Percentiles rank a stretch among this genome's conserved stretches.
Evolutionary conservation across 768 basidiomycete genomes (phyloP).

Genomic region (Multifurca ochricompacta): DNA sequence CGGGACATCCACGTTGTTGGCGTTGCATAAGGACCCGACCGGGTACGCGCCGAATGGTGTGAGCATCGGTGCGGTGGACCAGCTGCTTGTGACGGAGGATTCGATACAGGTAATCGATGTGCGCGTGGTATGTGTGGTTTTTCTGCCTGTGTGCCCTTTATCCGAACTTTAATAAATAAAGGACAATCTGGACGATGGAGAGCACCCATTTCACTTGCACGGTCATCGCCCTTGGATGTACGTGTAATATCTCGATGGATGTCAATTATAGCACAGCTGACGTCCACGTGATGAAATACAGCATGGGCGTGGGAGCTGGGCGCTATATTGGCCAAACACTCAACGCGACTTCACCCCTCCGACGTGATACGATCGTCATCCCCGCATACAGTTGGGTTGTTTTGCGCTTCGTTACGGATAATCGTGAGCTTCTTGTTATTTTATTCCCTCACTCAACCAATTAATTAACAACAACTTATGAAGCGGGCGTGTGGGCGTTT

Average conservation of each 20-base stretch:
- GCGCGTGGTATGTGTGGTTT: neutral
- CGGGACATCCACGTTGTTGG: constrained; percentile 10
- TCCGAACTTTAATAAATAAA: neutral
- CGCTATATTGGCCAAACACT: constrained; percentile 13
- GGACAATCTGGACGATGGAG: constrained; percentile 19
- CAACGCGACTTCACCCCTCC: constrained; percentile 10
- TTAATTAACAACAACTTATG: neutral
- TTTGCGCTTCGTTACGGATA: constrained; percentile 16
- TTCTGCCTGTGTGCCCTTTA: neutral
- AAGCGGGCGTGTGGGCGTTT: constrained; percentile 18
- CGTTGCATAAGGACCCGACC: constrained; percentile 3
- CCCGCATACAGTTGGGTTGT: constrained; percentile 12
- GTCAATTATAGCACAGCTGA: neutral
- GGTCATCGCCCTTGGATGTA: constrained; percentile 18
- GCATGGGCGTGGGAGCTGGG: constrained; percentile 14
- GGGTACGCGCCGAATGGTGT: neutral
- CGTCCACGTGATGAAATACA: neutral
- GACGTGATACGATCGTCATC: constrained; percentile 16
- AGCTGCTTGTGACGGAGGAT: constrained; percentile 12
- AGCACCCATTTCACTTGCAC: constrained; percentile 18
- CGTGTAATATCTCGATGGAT: neutral
- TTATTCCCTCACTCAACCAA: neutral
- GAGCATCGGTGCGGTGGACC: neutral
- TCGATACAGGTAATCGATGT: constrained; percentile 18
- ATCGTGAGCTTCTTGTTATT: constrained; percentile 4